A percentile compares a stretch with the other conserved stretches of the same genome.
These are phyloP conservation scores for Boletus semigastroideus DNA, from an alignment of 1,284 basidiomycete genomes.

Conservation along the genomic window DNA sequence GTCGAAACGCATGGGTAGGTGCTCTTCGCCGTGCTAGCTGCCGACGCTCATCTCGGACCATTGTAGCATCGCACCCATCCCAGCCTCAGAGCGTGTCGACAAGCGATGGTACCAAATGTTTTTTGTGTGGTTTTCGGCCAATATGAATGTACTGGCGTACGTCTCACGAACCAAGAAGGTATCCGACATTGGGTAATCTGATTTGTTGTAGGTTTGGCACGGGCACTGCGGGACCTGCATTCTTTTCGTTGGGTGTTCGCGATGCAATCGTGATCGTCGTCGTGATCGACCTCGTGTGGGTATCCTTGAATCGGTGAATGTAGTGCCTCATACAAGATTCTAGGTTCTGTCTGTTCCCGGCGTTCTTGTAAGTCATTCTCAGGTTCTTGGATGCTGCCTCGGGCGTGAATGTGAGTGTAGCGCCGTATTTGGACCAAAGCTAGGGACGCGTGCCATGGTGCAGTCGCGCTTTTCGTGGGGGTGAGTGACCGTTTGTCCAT, in stretches of 20 bases:
- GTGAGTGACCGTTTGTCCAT: constrained; percentile 20
- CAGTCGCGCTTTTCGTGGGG: constrained; percentile 59
- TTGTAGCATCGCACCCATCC: constrained; percentile 53
- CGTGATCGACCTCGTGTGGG: constrained; percentile 56
- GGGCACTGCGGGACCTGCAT: constrained; percentile 58
- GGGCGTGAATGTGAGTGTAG: constrained; percentile 29
- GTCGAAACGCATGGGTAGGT: constrained; percentile 42
- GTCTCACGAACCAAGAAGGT: constrained; percentile 8
- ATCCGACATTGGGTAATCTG: neutral
- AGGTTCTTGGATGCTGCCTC: neutral
- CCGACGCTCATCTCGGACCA: too few relatives aligned
- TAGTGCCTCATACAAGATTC: neutral
- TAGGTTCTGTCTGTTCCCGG: constrained; percentile 39
- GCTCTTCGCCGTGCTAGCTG: neutral
- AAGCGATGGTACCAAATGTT: constrained; percentile 61
- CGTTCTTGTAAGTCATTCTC: constrained; percentile 51
- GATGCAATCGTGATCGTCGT: constrained; percentile 53
- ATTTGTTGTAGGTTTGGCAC: constrained; percentile 43
- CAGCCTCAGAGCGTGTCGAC: constrained; percentile 47
- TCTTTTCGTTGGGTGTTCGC: constrained; percentile 54
- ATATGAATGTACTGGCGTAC: constrained; percentile 58
- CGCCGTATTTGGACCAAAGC: constrained; percentile 58
- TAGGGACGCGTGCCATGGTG: constrained; percentile 64
- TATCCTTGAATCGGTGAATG: neutral
- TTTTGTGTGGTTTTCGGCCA: constrained; percentile 65